Evolutionary conservation across 345 rosid genomes (phyloP).

Genomic region (Adansonia digitata): DNA sequence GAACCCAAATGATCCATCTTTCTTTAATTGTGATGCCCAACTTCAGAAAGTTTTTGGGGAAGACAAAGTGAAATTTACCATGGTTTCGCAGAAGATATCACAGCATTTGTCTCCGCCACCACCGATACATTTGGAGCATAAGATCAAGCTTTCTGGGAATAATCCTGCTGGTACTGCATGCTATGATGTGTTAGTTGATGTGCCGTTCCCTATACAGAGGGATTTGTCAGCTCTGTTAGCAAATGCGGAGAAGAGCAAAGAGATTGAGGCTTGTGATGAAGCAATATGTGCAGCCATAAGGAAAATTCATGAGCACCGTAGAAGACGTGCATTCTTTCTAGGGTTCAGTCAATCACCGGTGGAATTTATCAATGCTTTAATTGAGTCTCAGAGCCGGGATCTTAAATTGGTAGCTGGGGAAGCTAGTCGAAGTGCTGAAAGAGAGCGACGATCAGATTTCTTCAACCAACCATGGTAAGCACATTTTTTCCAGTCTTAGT

Average conservation of each 20-base stretch:
- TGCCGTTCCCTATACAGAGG: conserved; percentile 91
- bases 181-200: conserved; percentile 92
- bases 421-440: conserved; percentile 78
- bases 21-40: conserved; percentile 75
- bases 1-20: conserved; percentile 82
- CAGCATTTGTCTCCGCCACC: conserved; percentile 85
- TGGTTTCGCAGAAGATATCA: conserved; percentile 87
- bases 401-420: conserved; percentile 86
- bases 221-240: conserved; percentile 79
- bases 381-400: conserved; percentile 91
- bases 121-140: conserved; percentile 88
- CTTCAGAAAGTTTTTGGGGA: conserved; percentile 94
- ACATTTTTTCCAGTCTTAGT: background rate
- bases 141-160: conserved; percentile 83
- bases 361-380: conserved; percentile 85
- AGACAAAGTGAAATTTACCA: conserved; percentile 69
- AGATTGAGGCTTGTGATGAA: conserved; percentile 92
- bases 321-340: conserved; percentile 87
- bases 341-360: conserved; percentile 97
- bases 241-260: conserved; percentile 93
- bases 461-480: conserved; percentile 94
- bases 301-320: conserved; percentile 90
- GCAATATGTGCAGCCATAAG: conserved; percentile 84
- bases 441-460: conserved; percentile 81
- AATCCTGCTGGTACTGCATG: conserved; percentile 79